Base-by-base conservation (phyloP, 192 early-diverging fungal species). In the Coemansia javaensis region DNA sequence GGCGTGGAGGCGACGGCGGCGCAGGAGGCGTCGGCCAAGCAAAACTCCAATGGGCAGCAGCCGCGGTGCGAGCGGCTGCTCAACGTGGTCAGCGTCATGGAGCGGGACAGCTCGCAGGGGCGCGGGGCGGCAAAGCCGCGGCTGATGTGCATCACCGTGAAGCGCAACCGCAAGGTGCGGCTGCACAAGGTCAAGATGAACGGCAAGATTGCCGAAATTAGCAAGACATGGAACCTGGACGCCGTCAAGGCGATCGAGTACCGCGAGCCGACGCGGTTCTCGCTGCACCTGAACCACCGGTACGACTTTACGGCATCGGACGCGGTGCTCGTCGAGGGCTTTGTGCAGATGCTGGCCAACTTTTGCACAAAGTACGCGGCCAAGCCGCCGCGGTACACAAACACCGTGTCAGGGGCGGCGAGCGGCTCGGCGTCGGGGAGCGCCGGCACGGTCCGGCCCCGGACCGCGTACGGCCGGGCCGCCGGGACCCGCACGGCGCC, bases 111-210 rank as follows among this genome's bases (percentile, higher is more conserved):
- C 38, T 58, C 67, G 11, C 63, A 58, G 36, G 25, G 59, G 37
- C 41, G 50, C 22, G 60, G 59, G 21, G 2, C 59, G 35, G 67
- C 67, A 24, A 71, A 71, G 30, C 60, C 67, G 21, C 71, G 71
- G 3, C 6, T 74, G 18, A 39, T 74, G 21, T 74, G 71, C 24
- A 66, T 74, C 14, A 67, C 64, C 5, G 63, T 74, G 3, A 74
- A 74, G 50, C 63, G 59, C 38, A 74, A 74, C 54, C 53, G 71
- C 22, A 74, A 66, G 51, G 22, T 74, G 51, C 64, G 63, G 1
- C 47, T 74, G 27, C 64, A 63, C 51, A 74, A 74, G 22, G 63
- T 74, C 43, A 74, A 74, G 59, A 56, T 64, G 49, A 54, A 44
- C 43, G 53, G 46, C 56, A 73, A 52, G 21, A 30, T 35, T 8